Evolutionary conservation across 768 basidiomycete species (phyloP).

Genomic region (Leccinellum rugosiceps): DNA sequence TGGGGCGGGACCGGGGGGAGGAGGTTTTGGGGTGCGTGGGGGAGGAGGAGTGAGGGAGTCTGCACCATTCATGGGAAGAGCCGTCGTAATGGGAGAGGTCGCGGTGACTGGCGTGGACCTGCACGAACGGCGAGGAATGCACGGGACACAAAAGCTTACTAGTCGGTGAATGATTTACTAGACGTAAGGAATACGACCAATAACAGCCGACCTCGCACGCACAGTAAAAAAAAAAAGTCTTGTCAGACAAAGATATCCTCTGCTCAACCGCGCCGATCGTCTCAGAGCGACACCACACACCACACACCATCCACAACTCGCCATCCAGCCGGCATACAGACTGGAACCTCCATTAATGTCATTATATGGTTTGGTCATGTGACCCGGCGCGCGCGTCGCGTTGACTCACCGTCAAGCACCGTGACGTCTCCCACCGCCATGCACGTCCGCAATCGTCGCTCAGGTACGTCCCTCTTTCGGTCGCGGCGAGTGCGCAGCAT

Average conservation of each 20-base stretch:
- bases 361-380: constrained; percentile 16
- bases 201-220: background rate
- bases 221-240: background rate
- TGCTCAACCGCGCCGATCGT: background rate
- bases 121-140: constrained; percentile 28
- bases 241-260: background rate
- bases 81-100: background rate
- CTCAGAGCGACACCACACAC: background rate
- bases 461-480: background rate
- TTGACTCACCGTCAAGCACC: background rate
- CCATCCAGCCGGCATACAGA: background rate
- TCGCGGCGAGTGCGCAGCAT: background rate
- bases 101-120: constrained; percentile 15
- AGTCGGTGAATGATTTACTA: constrained; percentile 23
- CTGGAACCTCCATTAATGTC: background rate
- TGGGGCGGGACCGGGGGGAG: constrained; percentile 56
- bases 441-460: background rate
- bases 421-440: constrained; percentile 1
- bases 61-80: constrained; percentile 47
- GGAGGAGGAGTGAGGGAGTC: constrained; percentile 25
- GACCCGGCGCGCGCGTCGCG: constrained; percentile 9
- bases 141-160: constrained; percentile 23
- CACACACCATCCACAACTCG: background rate
- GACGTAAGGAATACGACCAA: constrained; percentile 2
- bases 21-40: constrained; percentile 44